A percentile compares a stretch with the other conserved stretches of the same genome.
These are phyloP conservation scores for Moricandia arvensis DNA, from an alignment of 345 rosid species.

Conservation along the genomic window DNA sequence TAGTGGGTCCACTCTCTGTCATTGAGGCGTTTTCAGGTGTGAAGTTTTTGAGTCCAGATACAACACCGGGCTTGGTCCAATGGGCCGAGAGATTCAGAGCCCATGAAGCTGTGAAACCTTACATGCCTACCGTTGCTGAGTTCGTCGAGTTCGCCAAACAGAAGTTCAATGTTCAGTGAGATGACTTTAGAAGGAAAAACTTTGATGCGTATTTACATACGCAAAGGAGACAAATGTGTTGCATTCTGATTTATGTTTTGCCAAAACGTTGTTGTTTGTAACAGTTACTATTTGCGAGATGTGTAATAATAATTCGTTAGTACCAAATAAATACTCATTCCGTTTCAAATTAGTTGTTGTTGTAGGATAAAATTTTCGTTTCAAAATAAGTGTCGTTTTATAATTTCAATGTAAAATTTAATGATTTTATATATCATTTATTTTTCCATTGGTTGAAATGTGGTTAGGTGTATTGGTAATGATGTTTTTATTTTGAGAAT, in stretches of 20 bases:
- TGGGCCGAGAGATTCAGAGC: conserved; percentile 61
- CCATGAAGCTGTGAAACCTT: conserved; percentile 58
- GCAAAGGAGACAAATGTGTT: background rate
- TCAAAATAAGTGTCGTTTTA: too few species aligned
- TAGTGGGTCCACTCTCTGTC: conserved; percentile 56
- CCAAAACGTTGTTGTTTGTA: background rate
- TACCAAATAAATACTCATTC: background rate
- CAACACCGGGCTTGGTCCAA: conserved; percentile 47
- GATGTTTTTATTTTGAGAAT: too few species aligned
- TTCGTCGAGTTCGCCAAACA: conserved; percentile 38
- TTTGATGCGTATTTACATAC: background rate
- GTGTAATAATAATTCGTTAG: background rate
- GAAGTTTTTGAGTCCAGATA: conserved; percentile 45
- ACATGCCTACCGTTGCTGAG: conserved; percentile 62
- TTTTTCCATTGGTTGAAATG: too few species aligned
- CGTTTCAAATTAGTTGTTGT: too few species aligned
- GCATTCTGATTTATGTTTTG: background rate
- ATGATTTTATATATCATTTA: too few species aligned
- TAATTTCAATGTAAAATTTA: too few species aligned
- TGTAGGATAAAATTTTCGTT: too few species aligned
- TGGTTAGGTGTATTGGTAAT: too few species aligned
- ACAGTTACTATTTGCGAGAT: background rate
- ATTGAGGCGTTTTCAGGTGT: conserved; percentile 37
- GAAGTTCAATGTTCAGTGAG: conserved; percentile 29
- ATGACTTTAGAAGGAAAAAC: background rate